These are phyloP conservation scores for Quercus tomentella DNA, from an alignment of 331 rosid genomes.

Conservation along the genomic window DNA sequence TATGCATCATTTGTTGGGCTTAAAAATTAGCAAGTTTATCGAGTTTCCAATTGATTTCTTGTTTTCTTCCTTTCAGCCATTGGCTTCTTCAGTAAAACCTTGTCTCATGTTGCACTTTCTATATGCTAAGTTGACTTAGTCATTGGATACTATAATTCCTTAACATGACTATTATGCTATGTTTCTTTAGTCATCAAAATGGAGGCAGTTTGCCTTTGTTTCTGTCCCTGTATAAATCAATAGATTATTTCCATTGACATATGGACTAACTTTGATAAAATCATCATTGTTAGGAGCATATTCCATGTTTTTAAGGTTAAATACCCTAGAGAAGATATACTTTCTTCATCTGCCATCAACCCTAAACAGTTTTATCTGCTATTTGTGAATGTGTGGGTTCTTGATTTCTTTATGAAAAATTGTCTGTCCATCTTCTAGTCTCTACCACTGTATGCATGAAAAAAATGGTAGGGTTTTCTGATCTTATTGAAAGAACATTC, in stretches of 20 bases:
- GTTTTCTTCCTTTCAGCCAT: too few relatives aligned
- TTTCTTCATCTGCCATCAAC: neutral
- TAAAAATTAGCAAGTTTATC: too few relatives aligned
- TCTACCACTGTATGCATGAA: neutral
- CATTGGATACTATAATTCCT: too few relatives aligned
- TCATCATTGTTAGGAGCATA: neutral
- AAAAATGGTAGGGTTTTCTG: neutral
- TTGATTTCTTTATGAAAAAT: neutral
- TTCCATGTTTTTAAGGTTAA: neutral
- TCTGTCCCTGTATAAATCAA: too few relatives aligned
- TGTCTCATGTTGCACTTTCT: too few relatives aligned
- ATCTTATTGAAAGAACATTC: too few relatives aligned
- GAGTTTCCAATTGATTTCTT: too few relatives aligned
- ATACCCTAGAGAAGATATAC: neutral
- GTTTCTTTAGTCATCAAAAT: neutral
- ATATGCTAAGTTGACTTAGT: too few relatives aligned
- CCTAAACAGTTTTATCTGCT: neutral
- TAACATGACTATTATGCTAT: neutral
- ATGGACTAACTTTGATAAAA: neutral
- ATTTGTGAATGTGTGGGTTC: neutral
- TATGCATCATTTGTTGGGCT: too few relatives aligned
- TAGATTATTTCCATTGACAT: neutral
- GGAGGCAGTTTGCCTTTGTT: neutral
- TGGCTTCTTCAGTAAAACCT: too few relatives aligned
- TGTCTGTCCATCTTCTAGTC: neutral